These are phyloP conservation scores for Metschnikowia continentalis DNA, from an alignment of 805 yeast genomes.

Conservation along the genomic window DNA sequence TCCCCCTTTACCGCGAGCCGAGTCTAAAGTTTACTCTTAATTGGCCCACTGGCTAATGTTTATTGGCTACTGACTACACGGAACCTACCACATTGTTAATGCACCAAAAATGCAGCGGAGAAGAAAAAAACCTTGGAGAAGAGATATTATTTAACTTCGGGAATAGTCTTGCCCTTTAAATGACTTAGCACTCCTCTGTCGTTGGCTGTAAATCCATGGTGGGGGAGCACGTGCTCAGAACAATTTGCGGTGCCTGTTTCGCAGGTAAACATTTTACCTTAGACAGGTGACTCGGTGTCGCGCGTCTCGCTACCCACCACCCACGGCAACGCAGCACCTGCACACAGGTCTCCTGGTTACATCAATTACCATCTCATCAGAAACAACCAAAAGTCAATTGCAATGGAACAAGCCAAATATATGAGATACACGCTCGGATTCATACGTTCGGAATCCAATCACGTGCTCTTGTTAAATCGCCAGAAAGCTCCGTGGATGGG, in stretches of 20 bases:
- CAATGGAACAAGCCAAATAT: conserved; percentile 7
- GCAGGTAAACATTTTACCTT: neutral
- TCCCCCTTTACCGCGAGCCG: neutral
- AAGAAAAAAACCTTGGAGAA: neutral
- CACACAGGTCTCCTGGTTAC: neutral
- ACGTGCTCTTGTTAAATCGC: conserved; percentile 35
- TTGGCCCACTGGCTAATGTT: neutral
- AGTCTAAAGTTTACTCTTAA: neutral
- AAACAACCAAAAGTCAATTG: neutral
- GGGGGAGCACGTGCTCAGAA: neutral
- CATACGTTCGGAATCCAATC: conserved; percentile 27
- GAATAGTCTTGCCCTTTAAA: too few species aligned
- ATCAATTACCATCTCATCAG: neutral
- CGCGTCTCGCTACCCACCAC: neutral
- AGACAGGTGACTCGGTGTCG: neutral
- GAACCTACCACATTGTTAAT: neutral
- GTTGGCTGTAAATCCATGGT: neutral
- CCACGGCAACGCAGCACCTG: neutral
- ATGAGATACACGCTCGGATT: conserved; percentile 25
- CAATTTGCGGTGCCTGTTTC: neutral
- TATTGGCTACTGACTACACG: neutral
- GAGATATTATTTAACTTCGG: neutral
- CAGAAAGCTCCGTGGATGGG: conserved; percentile 47
- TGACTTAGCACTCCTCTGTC: too few species aligned
- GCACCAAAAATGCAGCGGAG: neutral